Evolutionary conservation across 495 filamentous ascomycete species (phyloP), one percentile per base, ranked within the genome.

Genomic region (Trichoderma reesei): DNA sequence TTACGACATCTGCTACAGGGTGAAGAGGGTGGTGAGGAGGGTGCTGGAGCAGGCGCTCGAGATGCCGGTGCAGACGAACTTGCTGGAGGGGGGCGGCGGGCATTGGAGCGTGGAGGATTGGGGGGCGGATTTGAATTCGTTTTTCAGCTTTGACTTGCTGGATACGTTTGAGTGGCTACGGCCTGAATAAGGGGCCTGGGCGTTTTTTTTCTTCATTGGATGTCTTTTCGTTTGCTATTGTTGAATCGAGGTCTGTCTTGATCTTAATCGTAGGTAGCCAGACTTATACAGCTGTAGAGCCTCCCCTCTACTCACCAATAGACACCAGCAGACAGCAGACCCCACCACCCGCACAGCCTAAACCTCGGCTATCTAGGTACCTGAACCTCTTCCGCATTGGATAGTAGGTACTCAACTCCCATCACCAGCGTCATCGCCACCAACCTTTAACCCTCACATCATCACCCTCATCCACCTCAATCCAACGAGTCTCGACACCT

Each of bases 1-100:
- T 62, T 83, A 80, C 38, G 74, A 74, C 9, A 75, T 80, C 2
- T 87, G 82, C 71, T 74, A 68, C 34, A 72, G 75, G 13, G 77
- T 72, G 9, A 70, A 73, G 34, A 71, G 66, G 38, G 70, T 79
- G 18, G 72, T 82, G 36, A 71, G 76, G 64, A 72, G 73, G 11
- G 75, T 82, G 14, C 73, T 82, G 39, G 79, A 82, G 60, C 75
- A 78, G 60, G 73, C 81, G 2, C 67, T 82, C 20, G 71, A 72
- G 63, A 64, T 68, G 7, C 51, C 51, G 20, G 77, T 88, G n/a
- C 73, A 86, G 11, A 82, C 78, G 61, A 34, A 56, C 10, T 62
- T 68, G 37, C 64, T 69, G 14, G 70, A 72, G 18, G 1, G 60
- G 34, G 48, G 38, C 14, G 36, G 13, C n/a, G n/a, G n/a, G 66